Base-by-base conservation (phyloP, 257 asterid species). In the Anisodus acutangulus region DNA sequence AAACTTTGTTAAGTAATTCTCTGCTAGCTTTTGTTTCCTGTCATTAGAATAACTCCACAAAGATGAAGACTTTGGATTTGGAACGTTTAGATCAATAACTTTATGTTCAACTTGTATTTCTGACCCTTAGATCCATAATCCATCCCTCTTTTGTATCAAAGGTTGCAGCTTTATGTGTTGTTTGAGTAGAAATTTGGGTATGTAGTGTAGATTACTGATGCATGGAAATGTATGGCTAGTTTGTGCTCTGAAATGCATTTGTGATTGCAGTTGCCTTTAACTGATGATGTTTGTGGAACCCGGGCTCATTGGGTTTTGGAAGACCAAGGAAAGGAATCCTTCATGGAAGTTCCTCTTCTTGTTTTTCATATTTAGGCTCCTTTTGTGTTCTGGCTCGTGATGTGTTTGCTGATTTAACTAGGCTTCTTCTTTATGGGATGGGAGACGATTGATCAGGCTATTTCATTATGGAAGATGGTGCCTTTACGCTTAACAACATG, bases 381-480 rank as follows among this genome's bases (percentile, higher is more conserved):
- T 87, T 64, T 84, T 87, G 19, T 88, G 86, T 83, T 86, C 87
- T 60, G 89, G 91, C 43, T 90, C 88, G 63, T 92, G 88, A 90
- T 82, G 63, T 68, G 82, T 85, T 80, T 84, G 78, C 31, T 66
- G 10, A 35, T 63, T 26, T 10, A 22, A 11, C 12, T 12, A 67
- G 74, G 74, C 74, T 31, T 37, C 15, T 41, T 17, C 8, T 41
- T 17, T 17, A 72, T 72, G 58, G 80, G 59, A 45, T 45, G 80
- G 83, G 35, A 41, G 78, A 31, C 1, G 35, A 69, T 69, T 37
- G 53, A n/a, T 8, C 81, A 31, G 16, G 39, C 81, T 39, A 67
- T 43, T 55, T 83, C 86, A 88, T 81, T 90, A 94, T 94, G 98
- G 98, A 86, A 87, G 93, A 92, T 89, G 95, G 89, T 86, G 89